A percentile compares a stretch with the other conserved stretches of the same genome.
These are phyloP conservation scores for Talaromyces trachyspermus DNA, from an alignment of 495 filamentous ascomycete genomes.

Conservation along the genomic window DNA sequence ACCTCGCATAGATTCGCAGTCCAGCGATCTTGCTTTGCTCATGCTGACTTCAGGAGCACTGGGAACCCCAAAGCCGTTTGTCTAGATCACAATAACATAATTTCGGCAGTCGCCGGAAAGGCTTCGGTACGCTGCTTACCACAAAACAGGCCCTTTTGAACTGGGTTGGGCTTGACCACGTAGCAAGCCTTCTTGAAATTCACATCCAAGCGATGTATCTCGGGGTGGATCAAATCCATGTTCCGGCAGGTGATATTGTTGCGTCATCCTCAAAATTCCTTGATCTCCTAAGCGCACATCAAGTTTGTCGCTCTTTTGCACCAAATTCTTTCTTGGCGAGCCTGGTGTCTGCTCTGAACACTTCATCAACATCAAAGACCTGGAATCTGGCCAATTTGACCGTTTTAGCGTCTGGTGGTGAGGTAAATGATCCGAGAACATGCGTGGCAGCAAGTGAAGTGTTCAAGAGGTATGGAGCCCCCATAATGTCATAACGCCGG, in stretches of 20 bases:
- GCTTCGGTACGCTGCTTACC: not conserved
- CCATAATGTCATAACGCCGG: not conserved
- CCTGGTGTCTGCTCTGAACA: not conserved
- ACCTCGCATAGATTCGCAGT: not conserved
- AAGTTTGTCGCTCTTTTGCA: conserved; percentile 40
- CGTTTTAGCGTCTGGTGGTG: conserved; percentile 30
- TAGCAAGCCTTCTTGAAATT: conserved; percentile 42
- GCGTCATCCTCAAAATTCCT: conserved; percentile 31
- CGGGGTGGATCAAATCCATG: conserved; percentile 40
- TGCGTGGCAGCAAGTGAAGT: not conserved
- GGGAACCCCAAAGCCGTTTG: conserved; percentile 48
- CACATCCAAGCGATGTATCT: conserved; percentile 39
- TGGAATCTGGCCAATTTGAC: conserved; percentile 22
- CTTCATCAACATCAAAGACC: not conserved
- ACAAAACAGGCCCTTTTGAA: conserved; percentile 27
- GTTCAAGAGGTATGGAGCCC: not conserved
- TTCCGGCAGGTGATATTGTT: conserved; percentile 33
- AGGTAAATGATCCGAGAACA: conserved; percentile 27
- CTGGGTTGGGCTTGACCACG: conserved; percentile 50
- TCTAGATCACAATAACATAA: conserved; percentile 36
- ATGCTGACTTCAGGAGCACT: conserved; percentile 55
- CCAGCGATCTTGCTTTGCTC: conserved; percentile 21
- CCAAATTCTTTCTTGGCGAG: conserved; percentile 43
- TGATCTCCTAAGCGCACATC: conserved; percentile 30
- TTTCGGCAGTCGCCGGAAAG: conserved; percentile 41